phyloP scores from a whole-genome alignment of 345 rosid genomes.

The Acer yangbiense region DNA sequence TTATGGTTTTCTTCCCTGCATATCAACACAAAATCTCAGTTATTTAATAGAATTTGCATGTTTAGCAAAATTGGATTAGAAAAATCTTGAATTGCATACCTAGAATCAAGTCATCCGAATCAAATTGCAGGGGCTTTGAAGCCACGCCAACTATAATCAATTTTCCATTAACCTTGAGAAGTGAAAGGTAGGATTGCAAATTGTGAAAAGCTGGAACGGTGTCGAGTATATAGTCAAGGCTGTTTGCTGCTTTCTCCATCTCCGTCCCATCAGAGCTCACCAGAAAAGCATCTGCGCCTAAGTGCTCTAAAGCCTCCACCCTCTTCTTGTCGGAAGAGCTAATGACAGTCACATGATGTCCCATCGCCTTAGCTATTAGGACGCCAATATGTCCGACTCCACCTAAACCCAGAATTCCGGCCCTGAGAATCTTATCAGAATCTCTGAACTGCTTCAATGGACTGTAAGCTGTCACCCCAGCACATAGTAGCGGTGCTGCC shows the following conservation, averaged over 20 bases:
- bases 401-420: slow-evolving; percentile 52
- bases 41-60: neutral
- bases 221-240: slow-evolving; percentile 52
- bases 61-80: neutral
- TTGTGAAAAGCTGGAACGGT: slow-evolving; percentile 50
- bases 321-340: slow-evolving; percentile 55
- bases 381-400: slow-evolving; percentile 65
- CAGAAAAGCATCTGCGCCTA: slow-evolving; percentile 48
- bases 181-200: slow-evolving; percentile 39
- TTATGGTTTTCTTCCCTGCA: slow-evolving; percentile 57
- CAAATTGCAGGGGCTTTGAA: slow-evolving; percentile 41
- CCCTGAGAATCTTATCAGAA: slow-evolving; percentile 20
- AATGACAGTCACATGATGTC: slow-evolving; percentile 56
- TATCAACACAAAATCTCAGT: neutral
- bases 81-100: slow-evolving; percentile 26
- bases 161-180: slow-evolving; percentile 51
- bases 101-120: slow-evolving; percentile 30
- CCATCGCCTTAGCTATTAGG: slow-evolving; percentile 60
- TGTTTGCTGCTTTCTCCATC: slow-evolving; percentile 41
- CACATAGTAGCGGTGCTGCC: slow-evolving; percentile 54
- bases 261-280: slow-evolving; percentile 43
- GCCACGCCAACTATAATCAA: slow-evolving; percentile 47
- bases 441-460: slow-evolving; percentile 47
- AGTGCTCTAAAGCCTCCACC: slow-evolving; percentile 51
- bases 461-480: slow-evolving; percentile 57